Evolutionary conservation across 1,139 yeast genomes (phyloP), one percentile per base, ranked within the genome.

Genomic region (Suhomyces guaymorum): DNA sequence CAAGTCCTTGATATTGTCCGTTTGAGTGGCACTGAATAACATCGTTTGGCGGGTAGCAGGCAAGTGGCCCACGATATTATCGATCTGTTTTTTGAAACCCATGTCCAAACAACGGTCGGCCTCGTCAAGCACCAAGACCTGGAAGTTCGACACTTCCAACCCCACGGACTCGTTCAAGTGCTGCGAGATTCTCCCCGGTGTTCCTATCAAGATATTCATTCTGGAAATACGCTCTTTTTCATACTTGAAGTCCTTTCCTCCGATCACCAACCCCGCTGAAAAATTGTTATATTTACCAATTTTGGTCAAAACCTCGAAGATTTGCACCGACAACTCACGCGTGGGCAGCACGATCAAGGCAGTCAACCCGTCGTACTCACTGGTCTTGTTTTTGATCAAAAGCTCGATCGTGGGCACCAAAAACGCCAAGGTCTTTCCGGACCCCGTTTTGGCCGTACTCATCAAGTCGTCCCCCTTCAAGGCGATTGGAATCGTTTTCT

Each of bases 71-170:
- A 92, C 66, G 37, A 92, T 92, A 32, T 83, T 84, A 59, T 94
- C 97, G 38, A 92, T 64, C 29, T 95, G 88, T 52, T 81, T 81
- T 55, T 82, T 84, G 70, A 92, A 92, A 6, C 98, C 98, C 96
- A 92, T 88, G 61, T 92, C 99, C 47, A 92, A 67, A 54, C 95
- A 88, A 49, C 98, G 72, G 57, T 92, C 99, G 0, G 98, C 98
- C 61, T 92, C 99, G 59, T 92, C 99, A 37, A 92, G 63, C 0
- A 92, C 94, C 32, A 92, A 65, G 49, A 84, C 75, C 58, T 90
- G 95, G 41, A 92, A 63, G 53, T 88, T 89, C 15, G 82, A 70
- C 6, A 87, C 66, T 49, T 87, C 95, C 59, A 94, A 73, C 0
- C 94, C 94, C 4, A 86, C 84, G 5, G 96, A 81, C 57, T 92